These are phyloP conservation scores for Inonotus obliquus DNA, from an alignment of 1,284 basidiomycete genomes.

Conservation along the genomic window DNA sequence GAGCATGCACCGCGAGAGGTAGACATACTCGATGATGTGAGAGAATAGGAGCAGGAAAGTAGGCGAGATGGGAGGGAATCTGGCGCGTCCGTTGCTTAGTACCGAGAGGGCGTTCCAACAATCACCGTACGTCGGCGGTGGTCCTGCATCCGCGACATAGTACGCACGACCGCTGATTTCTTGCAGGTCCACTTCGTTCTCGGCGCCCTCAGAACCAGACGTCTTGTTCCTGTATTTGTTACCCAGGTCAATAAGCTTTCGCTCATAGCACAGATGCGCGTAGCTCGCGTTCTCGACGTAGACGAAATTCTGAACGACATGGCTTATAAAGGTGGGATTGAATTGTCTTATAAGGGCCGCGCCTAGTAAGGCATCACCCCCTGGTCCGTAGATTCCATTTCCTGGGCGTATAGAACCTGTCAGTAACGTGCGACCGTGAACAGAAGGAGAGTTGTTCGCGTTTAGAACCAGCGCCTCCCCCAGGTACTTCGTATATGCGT, in stretches of 20 bases:
- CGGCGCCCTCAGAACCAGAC: slow-evolving; percentile 29
- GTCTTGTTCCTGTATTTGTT: not conserved
- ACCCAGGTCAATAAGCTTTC: slow-evolving; percentile 40
- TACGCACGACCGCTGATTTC: slow-evolving; percentile 71
- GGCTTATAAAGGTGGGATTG: slow-evolving; percentile 59
- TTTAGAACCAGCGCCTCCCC: slow-evolving; percentile 54
- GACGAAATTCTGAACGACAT: slow-evolving; percentile 55
- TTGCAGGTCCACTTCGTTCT: slow-evolving; percentile 31
- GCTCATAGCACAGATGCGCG: slow-evolving; percentile 68
- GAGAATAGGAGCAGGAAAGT: slow-evolving; percentile 52
- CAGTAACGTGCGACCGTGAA: slow-evolving; percentile 34
- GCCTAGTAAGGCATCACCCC: slow-evolving; percentile 63
- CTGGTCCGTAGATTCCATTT: slow-evolving; percentile 68
- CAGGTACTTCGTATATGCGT: slow-evolving; percentile 52
- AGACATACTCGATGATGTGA: slow-evolving; percentile 50
- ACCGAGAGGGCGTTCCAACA: slow-evolving; percentile 45
- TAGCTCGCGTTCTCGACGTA: slow-evolving; percentile 72
- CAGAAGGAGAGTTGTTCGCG: slow-evolving; percentile 42
- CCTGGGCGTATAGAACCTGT: slow-evolving; percentile 72
- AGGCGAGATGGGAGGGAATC: slow-evolving; percentile 48
- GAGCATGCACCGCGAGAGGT: slow-evolving; percentile 41
- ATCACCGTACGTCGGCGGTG: slow-evolving; percentile 57
- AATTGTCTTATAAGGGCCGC: slow-evolving; percentile 52
- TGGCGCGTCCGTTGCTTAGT: slow-evolving; percentile 45
- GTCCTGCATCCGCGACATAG: slow-evolving; percentile 56